Conservation (phyloP, 495 filamentous ascomycete species). For the Penicillium silybi region DNA sequence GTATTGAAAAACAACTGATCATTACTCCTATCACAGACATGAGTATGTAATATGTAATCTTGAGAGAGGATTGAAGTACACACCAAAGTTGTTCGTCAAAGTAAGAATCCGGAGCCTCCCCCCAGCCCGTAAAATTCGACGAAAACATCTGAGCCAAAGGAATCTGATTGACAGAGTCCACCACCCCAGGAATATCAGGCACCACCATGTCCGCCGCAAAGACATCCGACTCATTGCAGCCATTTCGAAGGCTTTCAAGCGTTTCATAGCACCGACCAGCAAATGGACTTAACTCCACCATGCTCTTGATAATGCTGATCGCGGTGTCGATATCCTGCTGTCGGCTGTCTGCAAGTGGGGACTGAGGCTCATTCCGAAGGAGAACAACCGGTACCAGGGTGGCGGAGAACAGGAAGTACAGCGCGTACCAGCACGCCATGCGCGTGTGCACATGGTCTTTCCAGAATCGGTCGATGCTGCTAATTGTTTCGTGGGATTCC, state of each 20-base stretch:
- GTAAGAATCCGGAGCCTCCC: conserved; percentile 1
- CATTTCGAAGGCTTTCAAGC: not conserved
- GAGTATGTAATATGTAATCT: not conserved
- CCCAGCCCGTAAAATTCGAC: not conserved
- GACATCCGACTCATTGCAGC: not conserved
- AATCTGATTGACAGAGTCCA: not conserved
- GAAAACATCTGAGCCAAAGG: conserved; percentile 1
- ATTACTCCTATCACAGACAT: not conserved
- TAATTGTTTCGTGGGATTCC: conserved; percentile 2
- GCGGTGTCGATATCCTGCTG: conserved; percentile 3
- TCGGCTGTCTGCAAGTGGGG: not conserved
- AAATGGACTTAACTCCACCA: conserved; percentile 4
- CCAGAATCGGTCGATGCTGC: not conserved
- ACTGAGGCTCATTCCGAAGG: conserved; percentile 1
- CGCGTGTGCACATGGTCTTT: not conserved
- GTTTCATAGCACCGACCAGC: conserved; percentile 2
- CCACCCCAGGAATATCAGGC: not conserved
- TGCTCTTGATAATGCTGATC: not conserved
- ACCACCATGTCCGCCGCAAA: not conserved
- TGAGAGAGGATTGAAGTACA: not conserved
- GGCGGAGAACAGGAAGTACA: conserved; percentile 4
- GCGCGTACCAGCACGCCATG: conserved; percentile 4
- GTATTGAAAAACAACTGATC: not conserved
- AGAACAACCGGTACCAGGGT: conserved; percentile 1
- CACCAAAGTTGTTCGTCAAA: conserved; percentile 6